Percentiles rank a stretch among this genome's conserved stretches.
These are phyloP conservation scores for Colletotrichum horii DNA, from an alignment of 2,329 filamentous ascomycete species.

Conservation along the genomic window DNA sequence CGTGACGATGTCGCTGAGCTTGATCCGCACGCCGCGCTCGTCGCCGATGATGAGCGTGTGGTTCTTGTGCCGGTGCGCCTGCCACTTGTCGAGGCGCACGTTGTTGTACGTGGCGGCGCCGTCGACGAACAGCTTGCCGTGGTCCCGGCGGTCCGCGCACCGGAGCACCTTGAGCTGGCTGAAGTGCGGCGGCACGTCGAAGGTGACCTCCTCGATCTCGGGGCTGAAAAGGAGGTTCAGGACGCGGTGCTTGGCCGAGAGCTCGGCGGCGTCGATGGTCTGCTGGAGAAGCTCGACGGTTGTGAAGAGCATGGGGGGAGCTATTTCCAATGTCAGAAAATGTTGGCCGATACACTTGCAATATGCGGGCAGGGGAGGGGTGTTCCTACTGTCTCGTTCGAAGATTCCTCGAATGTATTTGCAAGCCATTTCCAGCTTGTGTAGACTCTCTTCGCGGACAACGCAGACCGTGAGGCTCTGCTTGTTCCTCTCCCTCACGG, in stretches of 20 bases:
- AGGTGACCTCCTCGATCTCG: background rate
- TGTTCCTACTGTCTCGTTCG: background rate
- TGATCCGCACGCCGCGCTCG: background rate
- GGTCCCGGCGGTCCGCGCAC: background rate
- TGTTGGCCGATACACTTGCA: background rate
- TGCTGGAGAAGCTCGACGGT: background rate
- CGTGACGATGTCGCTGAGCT: background rate
- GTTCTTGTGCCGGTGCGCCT: background rate
- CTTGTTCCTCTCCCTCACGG: background rate
- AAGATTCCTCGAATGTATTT: background rate
- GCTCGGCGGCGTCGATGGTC: background rate
- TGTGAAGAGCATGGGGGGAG: background rate
- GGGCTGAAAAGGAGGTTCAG: conserved; percentile 1
- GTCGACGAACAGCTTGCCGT: background rate
- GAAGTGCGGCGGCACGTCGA: conserved; percentile 1
- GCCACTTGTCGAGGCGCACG: conserved; percentile 8
- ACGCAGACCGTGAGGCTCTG: background rate
- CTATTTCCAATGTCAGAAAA: background rate
- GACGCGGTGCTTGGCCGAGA: background rate
- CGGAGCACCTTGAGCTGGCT: background rate
- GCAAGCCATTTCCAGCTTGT: background rate
- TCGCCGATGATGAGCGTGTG: conserved; percentile 1
- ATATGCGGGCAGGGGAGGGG: background rate
- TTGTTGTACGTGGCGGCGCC: conserved; percentile 1
- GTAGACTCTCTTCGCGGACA: background rate